Percentiles rank a stretch among this genome's conserved stretches.
These are phyloP conservation scores for Monosporozyma unispora DNA, from an alignment of 805 yeast genomes.

Conservation along the genomic window DNA sequence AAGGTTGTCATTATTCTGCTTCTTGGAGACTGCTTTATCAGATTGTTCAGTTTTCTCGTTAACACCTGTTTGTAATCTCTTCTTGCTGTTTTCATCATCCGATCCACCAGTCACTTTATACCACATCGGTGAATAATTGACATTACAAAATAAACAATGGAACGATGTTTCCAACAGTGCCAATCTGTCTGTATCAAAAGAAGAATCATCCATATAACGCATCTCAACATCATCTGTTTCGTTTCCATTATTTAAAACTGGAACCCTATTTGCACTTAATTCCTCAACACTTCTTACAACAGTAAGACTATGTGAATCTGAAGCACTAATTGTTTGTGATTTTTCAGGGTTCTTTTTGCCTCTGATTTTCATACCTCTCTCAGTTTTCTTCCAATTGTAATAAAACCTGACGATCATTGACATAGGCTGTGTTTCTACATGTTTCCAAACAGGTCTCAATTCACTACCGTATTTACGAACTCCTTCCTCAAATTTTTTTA, in stretches of 20 bases:
- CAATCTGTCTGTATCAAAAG: conserved; percentile 52
- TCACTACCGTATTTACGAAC: conserved; percentile 70
- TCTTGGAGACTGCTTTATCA: conserved; percentile 8
- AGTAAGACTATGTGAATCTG: too few species aligned
- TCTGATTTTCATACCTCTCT: conserved; percentile 69
- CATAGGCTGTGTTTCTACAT: conserved; percentile 63
- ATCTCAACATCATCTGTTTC: conserved; percentile 10
- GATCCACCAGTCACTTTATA: conserved; percentile 29
- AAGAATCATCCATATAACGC: conserved; percentile 39
- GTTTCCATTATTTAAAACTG: neutral
- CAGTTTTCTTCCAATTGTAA: conserved; percentile 86
- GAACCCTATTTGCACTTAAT: neutral
- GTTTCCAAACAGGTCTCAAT: conserved; percentile 59
- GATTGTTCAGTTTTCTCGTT: conserved; percentile 14
- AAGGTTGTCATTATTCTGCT: conserved; percentile 24
- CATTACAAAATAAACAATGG: conserved; percentile 64
- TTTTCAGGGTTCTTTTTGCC: conserved; percentile 42
- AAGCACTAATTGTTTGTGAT: neutral
- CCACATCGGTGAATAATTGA: conserved; percentile 30
- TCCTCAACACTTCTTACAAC: too few species aligned
- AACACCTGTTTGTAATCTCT: conserved; percentile 18
- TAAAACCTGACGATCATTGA: conserved; percentile 80
- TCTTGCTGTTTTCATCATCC: conserved; percentile 19
- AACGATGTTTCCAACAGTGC: conserved; percentile 34
- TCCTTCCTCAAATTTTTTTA: conserved; percentile 62